A percentile compares a stretch with the other conserved stretches of the same genome.
phyloP scores from a whole-genome alignment of 2,329 filamentous ascomycete genomes.

The Ophioceras dolichostomum region DNA sequence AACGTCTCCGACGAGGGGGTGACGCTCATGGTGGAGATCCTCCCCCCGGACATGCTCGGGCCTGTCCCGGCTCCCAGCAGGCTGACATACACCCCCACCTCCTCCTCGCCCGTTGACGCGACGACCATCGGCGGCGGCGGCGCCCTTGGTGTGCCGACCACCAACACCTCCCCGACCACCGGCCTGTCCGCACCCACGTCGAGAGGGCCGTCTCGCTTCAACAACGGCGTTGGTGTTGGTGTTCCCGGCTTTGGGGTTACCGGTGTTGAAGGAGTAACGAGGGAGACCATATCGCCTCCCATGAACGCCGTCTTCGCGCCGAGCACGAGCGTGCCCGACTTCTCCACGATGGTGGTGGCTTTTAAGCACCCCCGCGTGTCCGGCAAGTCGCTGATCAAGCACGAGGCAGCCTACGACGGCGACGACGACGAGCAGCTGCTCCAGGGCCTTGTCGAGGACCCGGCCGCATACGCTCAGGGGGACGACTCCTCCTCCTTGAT shows the following conservation, averaged over 20 bases:
- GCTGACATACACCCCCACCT: slow-evolving; percentile 21
- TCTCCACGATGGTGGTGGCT: too few species aligned
- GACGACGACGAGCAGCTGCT: slow-evolving; percentile 60
- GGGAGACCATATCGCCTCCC: slow-evolving; percentile 51
- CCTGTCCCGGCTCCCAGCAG: too few species aligned
- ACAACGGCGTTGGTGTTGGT: slow-evolving; percentile 51
- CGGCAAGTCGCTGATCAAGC: slow-evolving; percentile 62
- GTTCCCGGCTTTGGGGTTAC: too few species aligned
- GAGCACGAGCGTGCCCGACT: too few species aligned
- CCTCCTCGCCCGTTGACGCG: slow-evolving; percentile 25
- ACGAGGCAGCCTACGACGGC: slow-evolving; percentile 53
- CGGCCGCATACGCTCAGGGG: slow-evolving; percentile 64
- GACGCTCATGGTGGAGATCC: slow-evolving; percentile 45
- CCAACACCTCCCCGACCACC: too few species aligned
- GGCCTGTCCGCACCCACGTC: slow-evolving; percentile 31
- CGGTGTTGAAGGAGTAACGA: too few species aligned
- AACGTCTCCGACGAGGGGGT: slow-evolving; percentile 37
- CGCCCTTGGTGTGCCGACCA: too few species aligned
- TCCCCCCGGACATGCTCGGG: slow-evolving; percentile 18
- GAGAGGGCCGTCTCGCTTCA: slow-evolving; percentile 47
- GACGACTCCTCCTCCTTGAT: neutral
- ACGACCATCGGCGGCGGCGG: too few species aligned
- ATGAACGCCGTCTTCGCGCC: slow-evolving; percentile 39
- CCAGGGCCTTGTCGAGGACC: slow-evolving; percentile 59
- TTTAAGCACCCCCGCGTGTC: slow-evolving; percentile 49